Percentiles rank a stretch among this genome's conserved stretches.
phyloP scores from a whole-genome alignment of 1,284 basidiomycete genomes.

The Golubevia sp. region DNA sequence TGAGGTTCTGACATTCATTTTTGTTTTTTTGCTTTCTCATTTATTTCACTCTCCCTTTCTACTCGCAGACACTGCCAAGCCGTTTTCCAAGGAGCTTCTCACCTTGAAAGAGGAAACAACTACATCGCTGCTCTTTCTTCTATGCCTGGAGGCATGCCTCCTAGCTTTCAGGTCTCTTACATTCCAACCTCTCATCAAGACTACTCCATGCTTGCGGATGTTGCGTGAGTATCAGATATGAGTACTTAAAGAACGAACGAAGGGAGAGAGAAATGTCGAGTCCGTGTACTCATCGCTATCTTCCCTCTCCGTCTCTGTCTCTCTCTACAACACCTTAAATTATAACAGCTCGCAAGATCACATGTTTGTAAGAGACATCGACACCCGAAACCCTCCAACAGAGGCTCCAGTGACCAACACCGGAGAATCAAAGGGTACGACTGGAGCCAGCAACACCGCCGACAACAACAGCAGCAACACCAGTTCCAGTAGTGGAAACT shows the following conservation, averaged over 20 bases:
- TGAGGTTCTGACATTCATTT: too few species aligned
- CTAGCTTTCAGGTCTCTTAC: background rate
- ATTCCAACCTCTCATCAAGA: background rate
- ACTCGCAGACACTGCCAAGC: background rate
- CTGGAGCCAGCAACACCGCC: background rate
- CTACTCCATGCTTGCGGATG: background rate
- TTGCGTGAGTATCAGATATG: too few species aligned
- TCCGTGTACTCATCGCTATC: too few species aligned
- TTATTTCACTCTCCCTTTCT: background rate
- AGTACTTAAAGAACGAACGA: too few species aligned
- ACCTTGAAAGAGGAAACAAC: background rate
- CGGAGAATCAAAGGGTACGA: background rate
- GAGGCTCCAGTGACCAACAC: background rate
- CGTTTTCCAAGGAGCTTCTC: background rate
- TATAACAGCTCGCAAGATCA: background rate
- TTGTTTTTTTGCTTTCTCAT: background rate
- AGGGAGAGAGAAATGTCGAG: too few species aligned
- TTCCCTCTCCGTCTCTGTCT: too few species aligned
- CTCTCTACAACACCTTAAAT: too few species aligned
- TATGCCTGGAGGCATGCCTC: background rate
- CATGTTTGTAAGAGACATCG: background rate
- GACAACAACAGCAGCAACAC: background rate
- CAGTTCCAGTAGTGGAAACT: background rate
- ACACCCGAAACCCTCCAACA: background rate
- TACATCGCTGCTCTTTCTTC: background rate